phyloP scores from a whole-genome alignment of 1,284 basidiomycete genomes.

The Ganoderma sp. region DNA sequence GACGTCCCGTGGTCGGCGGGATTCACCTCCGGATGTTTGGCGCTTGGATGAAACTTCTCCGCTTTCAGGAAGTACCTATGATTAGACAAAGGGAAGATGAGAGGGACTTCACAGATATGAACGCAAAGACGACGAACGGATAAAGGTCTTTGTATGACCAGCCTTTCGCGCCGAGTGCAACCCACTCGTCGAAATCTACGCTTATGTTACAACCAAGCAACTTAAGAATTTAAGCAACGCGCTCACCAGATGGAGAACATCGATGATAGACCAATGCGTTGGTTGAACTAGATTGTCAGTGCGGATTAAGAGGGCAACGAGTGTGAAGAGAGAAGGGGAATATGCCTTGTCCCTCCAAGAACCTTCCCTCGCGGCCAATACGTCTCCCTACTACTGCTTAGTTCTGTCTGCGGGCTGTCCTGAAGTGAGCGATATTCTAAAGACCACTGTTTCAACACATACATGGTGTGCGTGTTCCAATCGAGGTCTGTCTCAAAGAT shows the following conservation, averaged over 20 bases:
- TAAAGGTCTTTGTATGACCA: slow-evolving; percentile 45
- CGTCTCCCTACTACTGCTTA: slow-evolving; percentile 11
- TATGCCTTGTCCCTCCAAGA: slow-evolving; percentile 32
- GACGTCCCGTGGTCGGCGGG: slow-evolving; percentile 16
- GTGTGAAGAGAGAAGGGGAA: not conserved
- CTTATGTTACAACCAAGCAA: not conserved
- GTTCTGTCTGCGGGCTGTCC: slow-evolving; percentile 24
- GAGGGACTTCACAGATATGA: not conserved
- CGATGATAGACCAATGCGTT: slow-evolving; percentile 33
- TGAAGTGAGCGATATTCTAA: not conserved
- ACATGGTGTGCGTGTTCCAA: not conserved
- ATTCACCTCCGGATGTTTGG: not conserved
- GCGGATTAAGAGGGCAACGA: not conserved
- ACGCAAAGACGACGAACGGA: slow-evolving; percentile 32
- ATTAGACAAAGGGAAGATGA: not conserved
- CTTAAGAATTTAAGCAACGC: not conserved
- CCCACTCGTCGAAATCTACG: slow-evolving; percentile 50
- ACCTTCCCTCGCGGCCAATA: slow-evolving; percentile 30
- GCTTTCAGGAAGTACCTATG: slow-evolving; percentile 41
- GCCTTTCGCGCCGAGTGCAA: slow-evolving; percentile 41
- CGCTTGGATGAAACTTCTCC: slow-evolving; percentile 22
- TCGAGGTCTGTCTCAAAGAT: not conserved
- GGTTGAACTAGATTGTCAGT: slow-evolving; percentile 17
- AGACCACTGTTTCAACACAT: no score
- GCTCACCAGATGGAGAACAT: slow-evolving; percentile 29